These are phyloP conservation scores for Cnidoscolus chayamansa DNA, from an alignment of 441 rosid genomes.

Conservation along the genomic window DNA sequence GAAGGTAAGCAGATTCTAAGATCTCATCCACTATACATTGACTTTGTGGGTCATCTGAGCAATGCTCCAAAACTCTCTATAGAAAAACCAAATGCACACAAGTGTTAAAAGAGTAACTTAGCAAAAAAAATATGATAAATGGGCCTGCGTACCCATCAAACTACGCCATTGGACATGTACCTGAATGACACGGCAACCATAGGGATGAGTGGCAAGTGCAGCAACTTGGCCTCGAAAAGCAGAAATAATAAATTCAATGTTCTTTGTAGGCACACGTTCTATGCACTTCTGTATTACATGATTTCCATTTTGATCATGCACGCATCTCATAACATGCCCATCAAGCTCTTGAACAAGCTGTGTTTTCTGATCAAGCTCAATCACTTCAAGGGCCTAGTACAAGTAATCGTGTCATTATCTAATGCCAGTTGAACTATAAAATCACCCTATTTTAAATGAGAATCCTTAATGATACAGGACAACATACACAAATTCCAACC, in stretches of 20 bases:
- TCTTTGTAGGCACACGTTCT: constrained; percentile 68
- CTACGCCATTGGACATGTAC: constrained; percentile 31
- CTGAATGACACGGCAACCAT: constrained; percentile 99
- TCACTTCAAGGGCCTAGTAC: constrained; percentile 88
- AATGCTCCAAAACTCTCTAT: constrained; percentile 96
- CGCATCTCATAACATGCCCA: constrained; percentile 89
- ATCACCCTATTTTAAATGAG: no score
- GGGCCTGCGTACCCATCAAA: constrained; percentile 1
- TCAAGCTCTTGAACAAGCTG: constrained; percentile 80
- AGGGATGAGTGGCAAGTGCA: constrained; percentile 84
- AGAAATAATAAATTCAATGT: constrained; percentile 74
- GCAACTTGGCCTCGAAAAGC: constrained; percentile 88
- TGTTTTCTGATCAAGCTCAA: constrained; percentile 84
- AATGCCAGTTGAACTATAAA: neutral
- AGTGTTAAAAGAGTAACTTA: constrained; percentile 5
- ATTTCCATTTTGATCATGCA: constrained; percentile 97
- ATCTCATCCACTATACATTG: constrained; percentile 90
- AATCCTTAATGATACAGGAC: neutral
- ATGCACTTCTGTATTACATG: constrained; percentile 97
- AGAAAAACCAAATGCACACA: constrained; percentile 27
- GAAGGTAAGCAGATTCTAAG: constrained; percentile 69
- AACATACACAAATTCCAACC: neutral
- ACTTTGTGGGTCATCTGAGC: constrained; percentile 69
- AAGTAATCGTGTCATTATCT: neutral
- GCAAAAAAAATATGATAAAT: constrained; percentile 8